A percentile compares a stretch with the other conserved stretches of the same genome.
phyloP scores from a whole-genome alignment of 345 rosid genomes.

The Capsella bursapastoris region DNA sequence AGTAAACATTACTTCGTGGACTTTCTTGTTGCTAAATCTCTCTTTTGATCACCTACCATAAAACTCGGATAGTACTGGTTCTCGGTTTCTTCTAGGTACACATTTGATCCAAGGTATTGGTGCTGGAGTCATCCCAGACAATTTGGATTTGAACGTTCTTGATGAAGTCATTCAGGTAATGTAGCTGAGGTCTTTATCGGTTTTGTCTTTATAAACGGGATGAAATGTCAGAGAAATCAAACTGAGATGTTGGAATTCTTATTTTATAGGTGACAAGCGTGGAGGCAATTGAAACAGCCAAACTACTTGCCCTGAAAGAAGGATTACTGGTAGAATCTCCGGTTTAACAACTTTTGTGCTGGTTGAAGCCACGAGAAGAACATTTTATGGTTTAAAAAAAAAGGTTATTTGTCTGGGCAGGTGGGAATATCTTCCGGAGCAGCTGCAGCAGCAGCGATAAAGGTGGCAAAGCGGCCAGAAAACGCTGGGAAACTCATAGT shows the following conservation, averaged over 20 bases:
- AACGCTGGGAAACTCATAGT: slow-evolving; percentile 72
- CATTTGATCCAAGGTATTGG: slow-evolving; percentile 64
- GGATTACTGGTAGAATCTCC: slow-evolving; percentile 56
- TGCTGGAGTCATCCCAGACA: slow-evolving; percentile 46
- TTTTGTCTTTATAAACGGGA: not conserved
- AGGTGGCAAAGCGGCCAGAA: slow-evolving; percentile 65
- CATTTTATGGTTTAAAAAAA: not conserved
- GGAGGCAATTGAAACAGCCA: slow-evolving; percentile 63
- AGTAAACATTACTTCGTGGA: not conserved
- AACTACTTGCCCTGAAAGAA: slow-evolving; percentile 60
- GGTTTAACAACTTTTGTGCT: not conserved
- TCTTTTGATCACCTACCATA: slow-evolving; percentile 5
- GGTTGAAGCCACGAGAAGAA: slow-evolving; percentile 2
- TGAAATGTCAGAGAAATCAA: slow-evolving; percentile 14
- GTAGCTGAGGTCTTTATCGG: slow-evolving; percentile 15
- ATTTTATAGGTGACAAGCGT: slow-evolving; percentile 50
- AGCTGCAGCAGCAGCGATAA: slow-evolving; percentile 68
- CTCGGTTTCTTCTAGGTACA: slow-evolving; percentile 32
- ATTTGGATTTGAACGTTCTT: slow-evolving; percentile 48
- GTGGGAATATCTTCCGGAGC: slow-evolving; percentile 82
- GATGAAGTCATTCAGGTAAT: slow-evolving; percentile 53
- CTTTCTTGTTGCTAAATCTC: slow-evolving; percentile 21
- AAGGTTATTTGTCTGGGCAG: slow-evolving; percentile 32
- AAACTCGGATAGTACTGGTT: slow-evolving; percentile 1
- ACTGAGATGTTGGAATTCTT: not conserved